Percentiles rank a stretch among this genome's conserved stretches.
phyloP scores from a whole-genome alignment of 2,329 filamentous ascomycete genomes.

The Chrysoporthe austroafricana region DNA sequence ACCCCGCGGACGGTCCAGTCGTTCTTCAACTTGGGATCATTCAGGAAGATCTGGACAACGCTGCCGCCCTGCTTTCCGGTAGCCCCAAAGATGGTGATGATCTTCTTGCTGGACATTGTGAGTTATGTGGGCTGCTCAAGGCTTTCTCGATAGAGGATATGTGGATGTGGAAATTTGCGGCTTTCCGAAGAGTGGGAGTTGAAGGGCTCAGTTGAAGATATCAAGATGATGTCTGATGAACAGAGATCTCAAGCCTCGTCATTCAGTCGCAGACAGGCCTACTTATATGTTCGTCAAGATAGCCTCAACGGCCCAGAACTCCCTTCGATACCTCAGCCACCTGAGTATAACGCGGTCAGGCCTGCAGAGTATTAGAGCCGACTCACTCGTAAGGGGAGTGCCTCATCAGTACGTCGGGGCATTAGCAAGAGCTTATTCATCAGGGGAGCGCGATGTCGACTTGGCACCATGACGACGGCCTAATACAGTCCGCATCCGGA shows the following conservation, averaged over 20 bases:
- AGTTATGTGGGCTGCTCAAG: background rate
- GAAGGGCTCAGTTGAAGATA: background rate
- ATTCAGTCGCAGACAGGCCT: background rate
- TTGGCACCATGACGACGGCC: background rate
- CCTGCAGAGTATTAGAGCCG: background rate
- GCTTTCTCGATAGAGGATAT: background rate
- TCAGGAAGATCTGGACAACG: conserved; percentile 48
- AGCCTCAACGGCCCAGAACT: background rate
- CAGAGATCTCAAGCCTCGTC: conserved; percentile 5
- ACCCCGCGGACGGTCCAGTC: conserved; percentile 58
- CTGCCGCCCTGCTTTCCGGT: conserved; percentile 65
- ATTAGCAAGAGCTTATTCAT: background rate
- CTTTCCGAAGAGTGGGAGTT: background rate
- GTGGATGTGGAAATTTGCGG: background rate
- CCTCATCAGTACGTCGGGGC: background rate
- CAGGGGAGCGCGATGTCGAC: background rate
- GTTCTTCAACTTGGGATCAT: conserved; percentile 46
- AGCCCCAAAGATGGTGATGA: conserved; percentile 61
- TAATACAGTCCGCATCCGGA: background rate
- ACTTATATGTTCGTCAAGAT: conserved; percentile 10
- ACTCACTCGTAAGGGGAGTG: background rate
- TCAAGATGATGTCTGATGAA: conserved; percentile 15
- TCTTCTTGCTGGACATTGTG: conserved; percentile 37
- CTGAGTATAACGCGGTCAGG: background rate
- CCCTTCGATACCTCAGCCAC: background rate